These are phyloP conservation scores for Thalassia testudinum DNA, from an alignment of 116 monocot species.

Conservation along the genomic window DNA sequence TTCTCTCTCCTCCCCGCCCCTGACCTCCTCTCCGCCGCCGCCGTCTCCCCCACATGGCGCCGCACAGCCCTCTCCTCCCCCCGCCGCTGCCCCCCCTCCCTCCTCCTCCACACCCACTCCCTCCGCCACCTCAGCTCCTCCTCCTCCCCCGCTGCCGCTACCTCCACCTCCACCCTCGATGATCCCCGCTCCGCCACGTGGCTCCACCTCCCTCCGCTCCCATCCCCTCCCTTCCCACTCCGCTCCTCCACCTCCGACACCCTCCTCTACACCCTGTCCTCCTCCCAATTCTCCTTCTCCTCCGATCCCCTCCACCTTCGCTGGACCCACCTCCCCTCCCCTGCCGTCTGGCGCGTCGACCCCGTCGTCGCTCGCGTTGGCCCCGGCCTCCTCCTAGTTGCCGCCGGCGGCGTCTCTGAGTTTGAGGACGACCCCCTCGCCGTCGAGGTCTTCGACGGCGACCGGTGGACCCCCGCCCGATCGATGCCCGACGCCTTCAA, in stretches of 20 bases:
- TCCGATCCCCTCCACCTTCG: constrained; percentile 9
- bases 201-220: no score
- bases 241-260: background rate
- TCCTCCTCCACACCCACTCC: constrained; percentile 15
- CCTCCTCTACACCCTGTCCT: constrained; percentile 16
- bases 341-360: constrained; percentile 18
- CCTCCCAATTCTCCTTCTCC: constrained; percentile 11
- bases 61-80: constrained; percentile 14
- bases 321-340: constrained; percentile 12
- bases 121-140: background rate
- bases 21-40: constrained; percentile 19
- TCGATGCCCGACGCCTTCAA: constrained; percentile 21
- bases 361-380: constrained; percentile 29
- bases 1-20: constrained; percentile 15
- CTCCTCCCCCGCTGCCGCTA: no score
- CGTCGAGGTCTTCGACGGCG: constrained; percentile 14
- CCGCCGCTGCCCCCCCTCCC: constrained; percentile 4
- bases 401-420: constrained; percentile 21
- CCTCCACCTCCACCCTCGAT: no score
- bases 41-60: constrained; percentile 22
- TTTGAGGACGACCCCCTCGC: constrained; percentile 16
- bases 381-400: constrained; percentile 2
- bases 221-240: no score
- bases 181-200: no score
- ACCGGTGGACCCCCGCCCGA: constrained; percentile 3